These are phyloP conservation scores for Barnettozyma siamensis DNA, from an alignment of 805 yeast genomes.

Conservation along the genomic window DNA sequence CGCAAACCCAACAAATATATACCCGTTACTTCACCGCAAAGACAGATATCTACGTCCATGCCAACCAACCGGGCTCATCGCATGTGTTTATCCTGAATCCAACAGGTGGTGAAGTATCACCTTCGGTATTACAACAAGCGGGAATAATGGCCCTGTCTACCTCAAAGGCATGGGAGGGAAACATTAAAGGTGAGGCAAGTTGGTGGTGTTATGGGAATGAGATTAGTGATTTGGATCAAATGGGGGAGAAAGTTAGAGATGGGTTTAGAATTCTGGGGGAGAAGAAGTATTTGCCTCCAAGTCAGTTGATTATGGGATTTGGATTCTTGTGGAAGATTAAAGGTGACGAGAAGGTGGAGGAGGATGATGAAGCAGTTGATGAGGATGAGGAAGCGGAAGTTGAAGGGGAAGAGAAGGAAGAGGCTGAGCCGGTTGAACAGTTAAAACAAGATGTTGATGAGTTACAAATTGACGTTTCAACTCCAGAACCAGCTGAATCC, in stretches of 20 bases:
- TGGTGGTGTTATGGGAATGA: constrained; percentile 76
- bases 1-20: constrained; percentile 76
- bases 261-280: constrained; percentile 56
- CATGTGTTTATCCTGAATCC: constrained; percentile 82
- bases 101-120: constrained; percentile 61
- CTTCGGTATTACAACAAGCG: constrained; percentile 84
- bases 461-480: constrained; percentile 11
- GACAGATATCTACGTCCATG: constrained; percentile 65
- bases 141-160: constrained; percentile 78
- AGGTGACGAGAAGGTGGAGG: constrained; percentile 42
- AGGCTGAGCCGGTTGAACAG: constrained; percentile 7
- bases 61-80: constrained; percentile 69
- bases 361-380: constrained; percentile 25
- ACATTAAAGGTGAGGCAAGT: constrained; percentile 59
- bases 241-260: constrained; percentile 53
- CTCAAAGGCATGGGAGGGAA: constrained; percentile 82
- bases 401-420: constrained; percentile 2
- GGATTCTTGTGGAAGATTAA: constrained; percentile 73
- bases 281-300: constrained; percentile 63
- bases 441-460: not conserved
- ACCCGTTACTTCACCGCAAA: constrained; percentile 62
- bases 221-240: constrained; percentile 63
- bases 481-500: not conserved
- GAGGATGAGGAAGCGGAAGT: constrained; percentile 7
- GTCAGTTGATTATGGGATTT: constrained; percentile 86